Evolutionary conservation across 164 flowering plant genomes (phyloP), one percentile per base, ranked within the genome.

Genomic region (Akebia trifoliata): DNA sequence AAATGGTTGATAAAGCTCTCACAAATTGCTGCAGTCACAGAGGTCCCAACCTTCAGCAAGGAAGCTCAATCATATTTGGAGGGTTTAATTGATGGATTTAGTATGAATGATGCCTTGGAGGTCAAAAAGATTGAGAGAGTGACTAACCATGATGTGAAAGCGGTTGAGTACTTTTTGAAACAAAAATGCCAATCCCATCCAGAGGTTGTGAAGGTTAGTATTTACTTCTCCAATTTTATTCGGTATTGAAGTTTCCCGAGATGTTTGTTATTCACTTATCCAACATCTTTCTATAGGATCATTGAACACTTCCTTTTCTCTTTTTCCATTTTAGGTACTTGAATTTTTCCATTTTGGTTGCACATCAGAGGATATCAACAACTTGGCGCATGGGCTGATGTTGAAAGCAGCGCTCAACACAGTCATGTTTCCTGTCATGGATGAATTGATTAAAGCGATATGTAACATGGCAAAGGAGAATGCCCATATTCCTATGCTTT

Each of bases 261-360:
- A 18, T 25, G 2, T 44, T 29, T 18, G 35, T 6, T 57, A 30
- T 44, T 8, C 34, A 36, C 5, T 10, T n/a, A 10, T 48, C 26
- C 9, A 2, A 17, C 6, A 24, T 11, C 28, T 22, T 14, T 7
- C 36, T n/a, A n/a, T n/a, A n/a, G n/a, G n/a, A n/a, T n/a, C n/a
- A n/a, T n/a, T n/a, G n/a, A n/a, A n/a, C n/a, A n/a, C n/a, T n/a
- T n/a, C n/a, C n/a, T n/a, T n/a, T n/a, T n/a, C n/a, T n/a, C 20
- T 54, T 50, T n/a, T n/a, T 46, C 20, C 55, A 34, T 49, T 52
- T 26, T 63, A 94, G 99, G 96, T 90, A 58, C 83, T 87, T 63
- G 99, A 94, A 36, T 94, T 90, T 78, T 90, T 94, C 47, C 96
- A 87, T 72, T 94, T 94, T 74, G 81, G 93, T 54, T 90, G 97